Conservation (phyloP, 2,329 filamentous ascomycete species). For the Pseudocercospora macadamiae region DNA sequence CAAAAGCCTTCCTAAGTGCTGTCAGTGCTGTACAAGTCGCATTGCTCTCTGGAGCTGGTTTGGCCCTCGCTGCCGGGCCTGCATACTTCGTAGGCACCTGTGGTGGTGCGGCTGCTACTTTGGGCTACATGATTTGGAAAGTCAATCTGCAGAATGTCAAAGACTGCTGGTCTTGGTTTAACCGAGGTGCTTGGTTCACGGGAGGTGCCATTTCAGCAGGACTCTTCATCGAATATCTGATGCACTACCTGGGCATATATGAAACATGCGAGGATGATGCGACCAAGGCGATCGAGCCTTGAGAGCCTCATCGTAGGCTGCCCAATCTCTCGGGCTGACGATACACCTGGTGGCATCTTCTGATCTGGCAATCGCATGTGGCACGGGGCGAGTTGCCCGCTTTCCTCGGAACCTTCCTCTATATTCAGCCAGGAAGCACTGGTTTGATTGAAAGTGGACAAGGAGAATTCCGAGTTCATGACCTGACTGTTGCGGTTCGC, state of each 20-base stretch:
- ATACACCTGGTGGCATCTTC: no score
- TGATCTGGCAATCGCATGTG: neutral
- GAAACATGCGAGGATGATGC: conserved; percentile 3
- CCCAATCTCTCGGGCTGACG: no score
- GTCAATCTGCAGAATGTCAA: conserved; percentile 60
- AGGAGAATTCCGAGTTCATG: no score
- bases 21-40: conserved; percentile 70
- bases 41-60: conserved; percentile 70
- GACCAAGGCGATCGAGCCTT: neutral
- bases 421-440: neutral
- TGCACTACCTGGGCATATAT: conserved; percentile 20
- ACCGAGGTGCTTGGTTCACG: conserved; percentile 63
- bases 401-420: neutral
- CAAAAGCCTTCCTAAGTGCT: conserved; percentile 73
- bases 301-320: no score
- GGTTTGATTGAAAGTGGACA: neutral
- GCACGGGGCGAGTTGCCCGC: neutral
- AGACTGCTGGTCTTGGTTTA: conserved; percentile 69
- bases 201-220: conserved; percentile 62
- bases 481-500: neutral
- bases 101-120: conserved; percentile 57
- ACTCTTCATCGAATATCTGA: conserved; percentile 57
- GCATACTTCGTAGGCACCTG: conserved; percentile 62
- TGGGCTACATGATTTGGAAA: conserved; percentile 62
- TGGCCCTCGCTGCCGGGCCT: conserved; percentile 62